Conservation (phyloP, 768 basidiomycete genomes). For the Boletus patriciae region DNA sequence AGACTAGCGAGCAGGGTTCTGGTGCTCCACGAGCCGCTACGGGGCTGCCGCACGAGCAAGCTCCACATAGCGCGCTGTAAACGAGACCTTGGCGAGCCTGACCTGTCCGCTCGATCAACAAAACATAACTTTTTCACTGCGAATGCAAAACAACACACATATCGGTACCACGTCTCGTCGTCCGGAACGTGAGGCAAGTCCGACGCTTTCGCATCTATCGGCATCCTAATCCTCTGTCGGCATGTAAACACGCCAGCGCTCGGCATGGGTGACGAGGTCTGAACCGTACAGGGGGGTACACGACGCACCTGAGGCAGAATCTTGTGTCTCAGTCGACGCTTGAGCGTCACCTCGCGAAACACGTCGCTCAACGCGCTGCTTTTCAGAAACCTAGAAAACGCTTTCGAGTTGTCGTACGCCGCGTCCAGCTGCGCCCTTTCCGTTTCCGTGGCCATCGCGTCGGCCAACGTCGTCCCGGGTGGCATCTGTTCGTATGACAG, state of each 20-base stretch:
- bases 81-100: conserved; percentile 15
- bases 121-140: neutral
- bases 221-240: conserved; percentile 22
- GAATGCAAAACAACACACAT: conserved; percentile 19
- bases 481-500: conserved; percentile 13
- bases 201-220: conserved; percentile 29
- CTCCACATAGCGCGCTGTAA: conserved; percentile 23
- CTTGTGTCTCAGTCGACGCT: conserved; percentile 28
- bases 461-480: conserved; percentile 5
- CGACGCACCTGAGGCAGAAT: conserved; percentile 42
- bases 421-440: conserved; percentile 14
- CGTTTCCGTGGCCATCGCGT: conserved; percentile 2
- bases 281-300: conserved; percentile 12
- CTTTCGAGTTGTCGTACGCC: conserved; percentile 42
- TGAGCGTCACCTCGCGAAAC: conserved; percentile 23
- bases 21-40: neutral
- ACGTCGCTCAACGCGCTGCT: conserved; percentile 20
- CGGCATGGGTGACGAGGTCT: neutral
- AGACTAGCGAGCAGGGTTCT: neutral
- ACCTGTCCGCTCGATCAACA: conserved; percentile 14
- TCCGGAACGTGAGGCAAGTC: conserved; percentile 37
- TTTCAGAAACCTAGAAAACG: conserved; percentile 37
- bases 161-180: conserved; percentile 38
- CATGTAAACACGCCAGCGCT: neutral
- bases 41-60: conserved; percentile 6